phyloP scores from a whole-genome alignment of 148 eudicot species.

The Limonium bicolor region DNA sequence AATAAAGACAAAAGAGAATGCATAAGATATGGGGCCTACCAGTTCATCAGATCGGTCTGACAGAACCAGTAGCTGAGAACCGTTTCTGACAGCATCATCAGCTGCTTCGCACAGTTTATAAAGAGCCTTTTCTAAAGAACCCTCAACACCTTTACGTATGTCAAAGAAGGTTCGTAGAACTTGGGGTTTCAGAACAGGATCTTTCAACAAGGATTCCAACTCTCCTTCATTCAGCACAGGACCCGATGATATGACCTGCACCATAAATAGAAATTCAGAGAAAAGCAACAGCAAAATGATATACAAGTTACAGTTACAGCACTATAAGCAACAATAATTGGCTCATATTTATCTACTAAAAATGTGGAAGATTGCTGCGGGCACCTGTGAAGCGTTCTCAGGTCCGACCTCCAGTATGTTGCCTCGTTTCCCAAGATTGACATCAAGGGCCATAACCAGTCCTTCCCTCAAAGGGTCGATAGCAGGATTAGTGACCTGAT shows the following conservation, averaged over 20 bases:
- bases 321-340: constrained; percentile 4
- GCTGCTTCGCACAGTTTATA: constrained; percentile 93
- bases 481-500: constrained; percentile 91
- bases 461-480: constrained; percentile 99
- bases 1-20: neutral
- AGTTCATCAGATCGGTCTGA: constrained; percentile 92
- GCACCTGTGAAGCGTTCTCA: constrained; percentile 93
- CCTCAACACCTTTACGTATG: constrained; percentile 85
- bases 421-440: constrained; percentile 89
- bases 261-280: neutral
- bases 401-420: constrained; percentile 96
- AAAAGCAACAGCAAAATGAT: neutral
- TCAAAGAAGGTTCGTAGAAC: constrained; percentile 72
- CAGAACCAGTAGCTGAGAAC: constrained; percentile 80
- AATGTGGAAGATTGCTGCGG: constrained; percentile 6
- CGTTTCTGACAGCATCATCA: constrained; percentile 98
- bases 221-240: constrained; percentile 93
- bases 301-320: no score
- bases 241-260: constrained; percentile 72
- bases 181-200: constrained; percentile 63
- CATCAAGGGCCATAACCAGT: constrained; percentile 95
- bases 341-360: neutral
- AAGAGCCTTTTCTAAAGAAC: constrained; percentile 68
- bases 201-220: constrained; percentile 64
- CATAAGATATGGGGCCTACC: constrained; percentile 35